These are phyloP conservation scores for Ambrosiella cleistominuta DNA, from an alignment of 2,329 filamentous ascomycete genomes.

Conservation along the genomic window DNA sequence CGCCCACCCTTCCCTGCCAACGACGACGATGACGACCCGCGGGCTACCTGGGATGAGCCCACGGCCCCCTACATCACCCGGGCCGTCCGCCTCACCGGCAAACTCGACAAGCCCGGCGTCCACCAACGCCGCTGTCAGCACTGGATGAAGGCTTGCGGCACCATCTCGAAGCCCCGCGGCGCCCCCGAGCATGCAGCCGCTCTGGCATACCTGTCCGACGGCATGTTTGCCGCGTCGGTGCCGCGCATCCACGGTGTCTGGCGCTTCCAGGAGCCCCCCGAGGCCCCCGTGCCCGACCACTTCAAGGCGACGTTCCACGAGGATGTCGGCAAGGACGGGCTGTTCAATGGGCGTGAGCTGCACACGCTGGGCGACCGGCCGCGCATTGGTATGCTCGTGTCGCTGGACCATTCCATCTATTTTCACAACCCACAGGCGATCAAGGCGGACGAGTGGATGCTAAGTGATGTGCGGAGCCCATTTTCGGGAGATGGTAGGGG, in stretches of 20 bases:
- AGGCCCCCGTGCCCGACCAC: conserved; percentile 15
- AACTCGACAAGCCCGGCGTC: conserved; percentile 27
- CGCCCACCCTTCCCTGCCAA: conserved; percentile 22
- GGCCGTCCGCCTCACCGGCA: conserved; percentile 24
- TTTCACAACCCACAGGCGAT: conserved; percentile 44
- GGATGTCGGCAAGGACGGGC: conserved; percentile 17
- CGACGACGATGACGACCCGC: conserved; percentile 24
- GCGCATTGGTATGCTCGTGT: conserved; percentile 69
- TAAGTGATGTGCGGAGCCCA: conserved; percentile 61
- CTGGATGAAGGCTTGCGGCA: conserved; percentile 60
- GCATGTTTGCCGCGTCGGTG: conserved; percentile 83
- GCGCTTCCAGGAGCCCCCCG: conserved; percentile 43
- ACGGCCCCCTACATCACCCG: conserved; percentile 32
- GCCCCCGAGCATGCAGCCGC: conserved; percentile 69
- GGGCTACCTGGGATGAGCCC: conserved; percentile 28
- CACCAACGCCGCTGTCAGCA: conserved; percentile 51
- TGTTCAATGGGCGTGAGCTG: conserved; percentile 21
- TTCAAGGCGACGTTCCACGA: conserved; percentile 3
- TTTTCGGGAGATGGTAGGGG: conserved; percentile 67
- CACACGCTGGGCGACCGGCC: conserved; percentile 35
- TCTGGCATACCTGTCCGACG: conserved; percentile 84
- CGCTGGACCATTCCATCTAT: conserved; percentile 57
- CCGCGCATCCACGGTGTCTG: conserved; percentile 64
- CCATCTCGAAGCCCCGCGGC: conserved; percentile 55
- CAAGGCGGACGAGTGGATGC: conserved; percentile 57